These are phyloP conservation scores for Bothriochloa decipiens DNA, from an alignment of 176 grass and related monocot genomes.

Conservation along the genomic window DNA sequence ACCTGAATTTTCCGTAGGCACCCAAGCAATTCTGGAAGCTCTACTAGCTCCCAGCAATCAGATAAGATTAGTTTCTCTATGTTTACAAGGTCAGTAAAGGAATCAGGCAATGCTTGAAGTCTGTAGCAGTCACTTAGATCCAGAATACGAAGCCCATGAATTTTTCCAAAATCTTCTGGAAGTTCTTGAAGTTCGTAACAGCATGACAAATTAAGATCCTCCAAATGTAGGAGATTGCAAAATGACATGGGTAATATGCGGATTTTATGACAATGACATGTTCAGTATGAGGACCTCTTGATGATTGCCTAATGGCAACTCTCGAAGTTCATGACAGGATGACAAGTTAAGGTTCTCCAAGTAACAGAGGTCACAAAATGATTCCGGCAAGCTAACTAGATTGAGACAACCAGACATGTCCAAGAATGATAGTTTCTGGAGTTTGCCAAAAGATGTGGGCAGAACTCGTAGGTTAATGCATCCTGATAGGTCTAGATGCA, in stretches of 20 bases:
- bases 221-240: not conserved
- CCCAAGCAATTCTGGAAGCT: not conserved
- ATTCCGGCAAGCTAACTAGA: not conserved
- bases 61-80: not conserved
- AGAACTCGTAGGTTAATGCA: not conserved
- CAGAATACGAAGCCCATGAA: not conserved
- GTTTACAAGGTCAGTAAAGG: not conserved
- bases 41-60: not conserved
- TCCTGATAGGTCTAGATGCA: constrained; percentile 18
- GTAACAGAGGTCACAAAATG: not conserved
- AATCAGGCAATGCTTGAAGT: not conserved
- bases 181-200: constrained; percentile 2
- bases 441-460: not conserved
- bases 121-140: not conserved
- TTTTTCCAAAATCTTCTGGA: not conserved
- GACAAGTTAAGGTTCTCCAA: not conserved
- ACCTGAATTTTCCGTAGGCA: not conserved
- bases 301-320: not conserved
- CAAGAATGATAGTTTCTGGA: not conserved
- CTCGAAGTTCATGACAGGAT: not conserved
- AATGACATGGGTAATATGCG: not conserved
- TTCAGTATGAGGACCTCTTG: not conserved
- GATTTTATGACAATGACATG: not conserved
- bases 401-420: constrained; percentile 12
- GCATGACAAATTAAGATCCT: not conserved